Conservation (phyloP, 306 rosid species). For the Bauhinia variegata region DNA sequence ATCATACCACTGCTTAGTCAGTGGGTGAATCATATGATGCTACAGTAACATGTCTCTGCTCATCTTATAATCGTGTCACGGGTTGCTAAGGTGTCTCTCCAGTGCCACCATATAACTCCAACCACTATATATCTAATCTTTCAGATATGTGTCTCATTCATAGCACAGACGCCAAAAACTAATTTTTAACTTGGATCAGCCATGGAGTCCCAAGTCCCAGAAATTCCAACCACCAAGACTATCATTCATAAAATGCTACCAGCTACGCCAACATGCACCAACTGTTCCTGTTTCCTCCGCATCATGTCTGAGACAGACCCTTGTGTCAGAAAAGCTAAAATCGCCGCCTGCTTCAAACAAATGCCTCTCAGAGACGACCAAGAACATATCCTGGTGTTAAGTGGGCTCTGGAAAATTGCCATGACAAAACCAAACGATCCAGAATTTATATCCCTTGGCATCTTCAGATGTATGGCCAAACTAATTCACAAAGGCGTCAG, state of each 20-base stretch:
- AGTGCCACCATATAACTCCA: slow-evolving; percentile 30
- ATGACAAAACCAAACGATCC: slow-evolving; percentile 57
- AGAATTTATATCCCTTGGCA: slow-evolving; percentile 67
- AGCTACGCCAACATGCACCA: slow-evolving; percentile 31
- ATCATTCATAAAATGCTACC: slow-evolving; percentile 10
- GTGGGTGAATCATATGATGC: slow-evolving; percentile 20
- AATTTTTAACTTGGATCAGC: neutral
- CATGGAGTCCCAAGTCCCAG: slow-evolving; percentile 42
- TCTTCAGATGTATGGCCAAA: slow-evolving; percentile 65
- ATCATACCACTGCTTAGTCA: slow-evolving; percentile 34
- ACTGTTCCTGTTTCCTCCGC: slow-evolving; percentile 65
- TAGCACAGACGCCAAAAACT: slow-evolving; percentile 2
- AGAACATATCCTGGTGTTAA: slow-evolving; percentile 53
- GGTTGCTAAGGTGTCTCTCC: neutral
- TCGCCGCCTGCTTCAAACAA: slow-evolving; percentile 51
- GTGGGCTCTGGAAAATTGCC: slow-evolving; percentile 68
- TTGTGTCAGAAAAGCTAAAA: slow-evolving; percentile 42
- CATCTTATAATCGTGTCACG: slow-evolving; percentile 31
- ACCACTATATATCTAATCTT: slow-evolving; percentile 22
- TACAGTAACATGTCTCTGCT: slow-evolving; percentile 22
- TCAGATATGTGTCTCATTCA: neutral
- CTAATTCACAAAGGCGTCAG: slow-evolving; percentile 54
- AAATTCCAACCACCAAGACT: slow-evolving; percentile 20
- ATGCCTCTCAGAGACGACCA: slow-evolving; percentile 54
- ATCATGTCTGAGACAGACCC: slow-evolving; percentile 56